These are phyloP conservation scores for Carallia brachiata DNA, from an alignment of 345 rosid species.

Conservation along the genomic window DNA sequence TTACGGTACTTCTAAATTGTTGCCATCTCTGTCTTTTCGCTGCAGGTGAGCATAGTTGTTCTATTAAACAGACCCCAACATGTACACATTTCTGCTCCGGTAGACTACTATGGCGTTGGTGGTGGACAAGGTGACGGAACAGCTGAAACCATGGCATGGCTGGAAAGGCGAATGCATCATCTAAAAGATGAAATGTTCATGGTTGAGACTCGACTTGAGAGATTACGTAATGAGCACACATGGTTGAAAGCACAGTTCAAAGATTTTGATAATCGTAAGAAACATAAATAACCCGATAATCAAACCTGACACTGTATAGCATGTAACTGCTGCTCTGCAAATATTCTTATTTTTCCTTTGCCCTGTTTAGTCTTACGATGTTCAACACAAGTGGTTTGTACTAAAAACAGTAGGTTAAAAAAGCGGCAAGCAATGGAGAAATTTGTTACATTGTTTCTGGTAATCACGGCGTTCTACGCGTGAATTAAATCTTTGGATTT, in stretches of 20 bases:
- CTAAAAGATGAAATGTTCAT: conserved; percentile 76
- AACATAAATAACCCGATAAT: conserved; percentile 1
- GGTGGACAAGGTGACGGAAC: conserved; percentile 30
- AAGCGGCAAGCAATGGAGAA: background rate
- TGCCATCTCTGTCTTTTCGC: background rate
- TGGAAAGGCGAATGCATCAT: conserved; percentile 72
- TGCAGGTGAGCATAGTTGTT: conserved; percentile 79
- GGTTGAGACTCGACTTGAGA: conserved; percentile 74
- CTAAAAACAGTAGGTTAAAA: background rate
- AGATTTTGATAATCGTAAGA: conserved; percentile 36
- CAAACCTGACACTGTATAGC: background rate
- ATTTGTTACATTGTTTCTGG: no score
- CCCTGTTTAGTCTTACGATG: background rate
- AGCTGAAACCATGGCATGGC: conserved; percentile 55
- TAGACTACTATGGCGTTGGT: conserved; percentile 30
- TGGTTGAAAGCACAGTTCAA: conserved; percentile 57
- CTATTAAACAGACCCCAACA: conserved; percentile 65
- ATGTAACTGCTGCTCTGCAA: background rate
- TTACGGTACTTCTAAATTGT: background rate
- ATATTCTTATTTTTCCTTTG: background rate
- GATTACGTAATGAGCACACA: conserved; percentile 63
- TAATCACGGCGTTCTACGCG: no score
- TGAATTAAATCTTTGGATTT: no score
- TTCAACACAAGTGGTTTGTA: background rate
- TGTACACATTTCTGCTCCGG: conserved; percentile 39